A percentile compares a stretch with the other conserved stretches of the same genome.
Evolutionary conservation across 495 filamentous ascomycete genomes (phyloP).

Genomic region (Penicillium psychrofluorescens): DNA sequence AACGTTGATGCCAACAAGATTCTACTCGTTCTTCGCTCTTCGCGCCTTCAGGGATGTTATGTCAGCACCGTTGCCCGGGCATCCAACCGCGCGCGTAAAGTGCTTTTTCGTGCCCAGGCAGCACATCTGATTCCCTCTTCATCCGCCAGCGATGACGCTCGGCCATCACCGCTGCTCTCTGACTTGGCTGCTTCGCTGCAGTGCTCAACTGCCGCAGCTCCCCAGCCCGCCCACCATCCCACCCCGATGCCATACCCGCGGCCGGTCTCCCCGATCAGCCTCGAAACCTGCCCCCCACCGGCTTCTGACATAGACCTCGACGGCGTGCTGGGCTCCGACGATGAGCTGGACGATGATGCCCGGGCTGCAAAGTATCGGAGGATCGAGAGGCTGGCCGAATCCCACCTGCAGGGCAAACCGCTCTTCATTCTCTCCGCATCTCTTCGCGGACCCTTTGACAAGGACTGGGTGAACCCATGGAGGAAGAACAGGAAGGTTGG

Average conservation of each 20-base stretch:
- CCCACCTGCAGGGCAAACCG: constrained; percentile 51
- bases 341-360: constrained; percentile 41
- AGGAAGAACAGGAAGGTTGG: constrained; percentile 20
- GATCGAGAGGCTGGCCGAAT: constrained; percentile 51
- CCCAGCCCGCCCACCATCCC: constrained; percentile 8
- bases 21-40: too few species aligned
- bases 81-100: constrained; percentile 28
- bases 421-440: constrained; percentile 55
- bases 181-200: constrained; percentile 10
- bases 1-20: too few species aligned
- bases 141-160: constrained; percentile 22
- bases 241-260: constrained; percentile 31
- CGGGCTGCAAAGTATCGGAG: constrained; percentile 45
- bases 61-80: constrained; percentile 17
- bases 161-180: not conserved
- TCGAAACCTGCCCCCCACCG: constrained; percentile 42
- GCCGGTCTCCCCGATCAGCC: constrained; percentile 30
- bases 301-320: constrained; percentile 28
- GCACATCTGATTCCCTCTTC: constrained; percentile 1
- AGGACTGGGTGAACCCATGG: constrained; percentile 63
- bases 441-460: constrained; percentile 56
- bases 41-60: too few species aligned
- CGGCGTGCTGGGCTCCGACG: constrained; percentile 49
- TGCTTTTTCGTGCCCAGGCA: constrained; percentile 24
- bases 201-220: constrained; percentile 14